These are phyloP conservation scores for Rhodotorula babjevae DNA, from an alignment of 768 basidiomycete genomes.

Conservation along the genomic window DNA sequence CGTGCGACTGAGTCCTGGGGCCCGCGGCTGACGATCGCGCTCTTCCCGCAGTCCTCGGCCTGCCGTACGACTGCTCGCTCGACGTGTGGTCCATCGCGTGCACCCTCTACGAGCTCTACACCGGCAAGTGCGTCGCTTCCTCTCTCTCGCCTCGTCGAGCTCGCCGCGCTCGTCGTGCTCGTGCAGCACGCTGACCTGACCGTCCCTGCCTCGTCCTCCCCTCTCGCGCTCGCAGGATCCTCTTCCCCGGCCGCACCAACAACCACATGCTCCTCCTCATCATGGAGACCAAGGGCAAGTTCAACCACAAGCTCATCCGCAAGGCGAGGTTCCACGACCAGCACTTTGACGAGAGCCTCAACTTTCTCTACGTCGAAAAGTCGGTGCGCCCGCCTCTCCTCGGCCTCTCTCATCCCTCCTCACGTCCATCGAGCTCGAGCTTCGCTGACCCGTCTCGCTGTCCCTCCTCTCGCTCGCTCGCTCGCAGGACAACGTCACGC, in stretches of 20 bases:
- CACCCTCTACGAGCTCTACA: constrained; percentile 77
- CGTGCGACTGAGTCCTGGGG: too few relatives aligned
- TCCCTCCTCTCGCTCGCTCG: too few relatives aligned
- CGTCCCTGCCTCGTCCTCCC: constrained; percentile 20
- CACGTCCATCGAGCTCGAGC: too few relatives aligned
- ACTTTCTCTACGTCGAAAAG: constrained; percentile 71
- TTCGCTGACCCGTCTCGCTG: too few relatives aligned
- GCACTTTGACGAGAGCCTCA: constrained; percentile 90
- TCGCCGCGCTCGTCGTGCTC: too few relatives aligned
- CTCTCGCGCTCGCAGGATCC: constrained; percentile 84
- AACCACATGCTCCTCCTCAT: constrained; percentile 96
- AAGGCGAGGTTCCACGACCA: constrained; percentile 83
- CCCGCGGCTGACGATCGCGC: background rate
- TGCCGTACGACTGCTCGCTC: constrained; percentile 86
- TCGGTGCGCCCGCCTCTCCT: constrained; percentile 60
- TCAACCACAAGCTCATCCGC: constrained; percentile 90
- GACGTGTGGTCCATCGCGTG: constrained; percentile 98
- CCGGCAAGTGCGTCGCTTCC: constrained; percentile 29
- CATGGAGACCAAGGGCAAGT: constrained; percentile 95
- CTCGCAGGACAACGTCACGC: constrained; percentile 70
- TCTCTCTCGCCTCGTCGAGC: too few relatives aligned
- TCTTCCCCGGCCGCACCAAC: constrained; percentile 93
- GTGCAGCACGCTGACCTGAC: background rate
- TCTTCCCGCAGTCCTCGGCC: constrained; percentile 68
- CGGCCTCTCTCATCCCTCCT: too few relatives aligned